phyloP scores from a whole-genome alignment of 1,139 yeast genomes.

The Meyerozyma athensensis region DNA sequence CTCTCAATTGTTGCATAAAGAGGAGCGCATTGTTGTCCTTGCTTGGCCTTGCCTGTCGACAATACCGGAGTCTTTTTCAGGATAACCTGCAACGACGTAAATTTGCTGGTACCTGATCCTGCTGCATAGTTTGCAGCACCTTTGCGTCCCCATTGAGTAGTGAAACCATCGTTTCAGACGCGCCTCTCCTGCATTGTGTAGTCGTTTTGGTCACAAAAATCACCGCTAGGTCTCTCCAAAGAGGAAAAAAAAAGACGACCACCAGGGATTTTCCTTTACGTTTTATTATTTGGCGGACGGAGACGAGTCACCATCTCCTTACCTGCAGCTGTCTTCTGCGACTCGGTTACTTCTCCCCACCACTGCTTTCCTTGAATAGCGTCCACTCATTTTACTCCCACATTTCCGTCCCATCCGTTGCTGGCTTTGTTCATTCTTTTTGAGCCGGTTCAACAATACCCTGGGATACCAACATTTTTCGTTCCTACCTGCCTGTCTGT shows the following conservation, averaged over 20 bases:
- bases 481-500: background rate
- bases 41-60: too few relatives aligned
- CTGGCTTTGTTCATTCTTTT: background rate
- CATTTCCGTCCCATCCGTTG: background rate
- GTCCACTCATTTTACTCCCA: slow-evolving; percentile 1
- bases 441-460: too few relatives aligned
- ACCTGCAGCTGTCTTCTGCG: background rate
- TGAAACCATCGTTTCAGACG: slow-evolving; percentile 4
- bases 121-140: background rate
- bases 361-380: background rate
- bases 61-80: too few relatives aligned
- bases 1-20: too few relatives aligned
- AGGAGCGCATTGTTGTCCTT: too few relatives aligned
- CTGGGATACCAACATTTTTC: background rate
- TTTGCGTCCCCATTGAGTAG: background rate
- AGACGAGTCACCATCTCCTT: slow-evolving; percentile 2
- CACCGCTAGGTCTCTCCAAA: background rate
- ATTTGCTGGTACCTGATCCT: background rate
- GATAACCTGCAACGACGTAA: too few relatives aligned
- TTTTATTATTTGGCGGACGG: background rate
- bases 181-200: slow-evolving; percentile 3
- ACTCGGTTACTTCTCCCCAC: background rate
- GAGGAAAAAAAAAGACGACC: slow-evolving; percentile 3
- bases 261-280: background rate
- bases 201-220: slow-evolving; percentile 2